phyloP scores from a whole-genome alignment of 2,329 filamentous ascomycete genomes.

The Westerdykella sp. region DNA sequence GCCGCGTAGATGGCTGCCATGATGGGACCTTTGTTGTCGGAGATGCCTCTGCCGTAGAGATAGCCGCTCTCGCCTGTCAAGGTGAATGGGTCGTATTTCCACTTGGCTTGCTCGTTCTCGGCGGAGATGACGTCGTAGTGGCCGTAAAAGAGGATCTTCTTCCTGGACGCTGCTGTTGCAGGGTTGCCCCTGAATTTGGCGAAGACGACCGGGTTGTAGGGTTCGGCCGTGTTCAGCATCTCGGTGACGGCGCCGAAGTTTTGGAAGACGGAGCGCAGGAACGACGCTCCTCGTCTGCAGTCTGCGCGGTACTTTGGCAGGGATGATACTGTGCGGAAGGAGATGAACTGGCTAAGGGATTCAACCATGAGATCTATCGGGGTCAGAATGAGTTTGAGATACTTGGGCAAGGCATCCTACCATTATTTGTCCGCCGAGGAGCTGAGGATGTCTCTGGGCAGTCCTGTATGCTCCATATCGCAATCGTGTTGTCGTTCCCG shows the following conservation, averaged over 20 bases:
- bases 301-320: conserved; percentile 81
- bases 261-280: conserved; percentile 83
- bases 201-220: conserved; percentile 85
- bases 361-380: conserved; percentile 54
- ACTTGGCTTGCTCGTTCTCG: conserved; percentile 73
- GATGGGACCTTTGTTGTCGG: conserved; percentile 95
- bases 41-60: conserved; percentile 90
- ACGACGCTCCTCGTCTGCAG: conserved; percentile 87
- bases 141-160: conserved; percentile 91
- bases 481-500: conserved; percentile 83
- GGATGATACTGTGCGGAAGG: conserved; percentile 87
- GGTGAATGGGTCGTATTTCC: conserved; percentile 84
- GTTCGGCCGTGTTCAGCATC: conserved; percentile 74
- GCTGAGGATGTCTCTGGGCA: conserved; percentile 44
- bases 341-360: conserved; percentile 74
- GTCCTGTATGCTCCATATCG: conserved; percentile 74
- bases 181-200: conserved; percentile 79
- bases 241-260: conserved; percentile 76
- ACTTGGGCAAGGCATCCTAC: conserved; percentile 28
- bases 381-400: not conserved
- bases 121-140: conserved; percentile 97
- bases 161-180: conserved; percentile 58
- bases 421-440: conserved; percentile 51
- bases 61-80: conserved; percentile 86
- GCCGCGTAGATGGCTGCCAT: conserved; percentile 91